A percentile compares a stretch with the other conserved stretches of the same genome.
These are phyloP conservation scores for Periconia digitata DNA, from an alignment of 2,329 filamentous ascomycete genomes.

Conservation along the genomic window DNA sequence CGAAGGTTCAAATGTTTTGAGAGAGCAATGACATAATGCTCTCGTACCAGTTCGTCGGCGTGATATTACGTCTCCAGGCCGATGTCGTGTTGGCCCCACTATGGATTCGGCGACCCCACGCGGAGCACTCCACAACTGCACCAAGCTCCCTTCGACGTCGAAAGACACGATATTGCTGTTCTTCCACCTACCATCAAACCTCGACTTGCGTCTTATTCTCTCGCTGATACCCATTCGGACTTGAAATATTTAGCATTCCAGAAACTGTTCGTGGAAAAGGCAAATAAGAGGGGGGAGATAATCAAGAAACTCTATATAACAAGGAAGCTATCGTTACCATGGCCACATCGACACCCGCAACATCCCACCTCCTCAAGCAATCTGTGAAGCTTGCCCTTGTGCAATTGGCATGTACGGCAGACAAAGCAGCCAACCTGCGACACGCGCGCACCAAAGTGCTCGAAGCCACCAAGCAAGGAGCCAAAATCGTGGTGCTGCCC, in stretches of 20 bases:
- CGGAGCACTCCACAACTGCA: neutral
- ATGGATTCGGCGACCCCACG: neutral
- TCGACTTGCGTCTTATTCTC: no score
- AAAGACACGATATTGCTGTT: no score
- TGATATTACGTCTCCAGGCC: neutral
- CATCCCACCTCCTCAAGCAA: constrained; percentile 38
- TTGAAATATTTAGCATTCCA: no score
- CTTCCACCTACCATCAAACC: no score
- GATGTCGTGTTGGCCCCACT: neutral
- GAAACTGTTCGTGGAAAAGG: no score
- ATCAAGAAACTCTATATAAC: neutral
- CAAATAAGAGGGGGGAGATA: no score
- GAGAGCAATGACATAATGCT: neutral
- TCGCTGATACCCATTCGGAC: no score
- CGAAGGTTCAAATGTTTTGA: neutral
- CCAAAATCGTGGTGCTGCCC: constrained; percentile 85
- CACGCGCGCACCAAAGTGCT: constrained; percentile 81
- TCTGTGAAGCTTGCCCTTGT: constrained; percentile 43
- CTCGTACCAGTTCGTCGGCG: no score
- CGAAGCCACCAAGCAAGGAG: constrained; percentile 73
- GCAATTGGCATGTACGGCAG: constrained; percentile 58
- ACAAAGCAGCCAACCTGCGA: constrained; percentile 82
- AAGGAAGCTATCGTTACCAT: neutral
- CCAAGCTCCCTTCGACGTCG: neutral
- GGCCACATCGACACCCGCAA: constrained; percentile 5